These are phyloP conservation scores for Phytophthora chlamydospora DNA, from an alignment of 352 stramenopile species.

Conservation along the genomic window DNA sequence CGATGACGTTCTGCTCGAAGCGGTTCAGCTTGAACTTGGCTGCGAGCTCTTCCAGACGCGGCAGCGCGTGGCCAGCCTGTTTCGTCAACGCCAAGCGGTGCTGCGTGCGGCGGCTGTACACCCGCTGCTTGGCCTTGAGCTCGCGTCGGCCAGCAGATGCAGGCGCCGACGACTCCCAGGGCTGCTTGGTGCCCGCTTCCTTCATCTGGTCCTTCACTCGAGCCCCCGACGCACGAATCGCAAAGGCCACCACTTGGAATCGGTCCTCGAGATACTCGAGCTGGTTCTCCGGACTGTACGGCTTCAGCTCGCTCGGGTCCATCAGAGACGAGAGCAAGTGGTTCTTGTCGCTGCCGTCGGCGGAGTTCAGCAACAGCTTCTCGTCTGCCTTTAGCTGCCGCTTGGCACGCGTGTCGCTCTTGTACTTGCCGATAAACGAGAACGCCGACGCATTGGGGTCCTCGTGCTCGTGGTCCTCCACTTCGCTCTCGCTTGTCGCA, in stretches of 20 bases:
- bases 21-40: conserved; percentile 84
- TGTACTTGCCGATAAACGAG: conserved; percentile 79
- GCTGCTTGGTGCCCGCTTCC: conserved; percentile 84
- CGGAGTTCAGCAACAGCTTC: conserved; percentile 30
- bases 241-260: conserved; percentile 90
- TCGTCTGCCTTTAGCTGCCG: conserved; percentile 33
- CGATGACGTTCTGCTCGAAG: conserved; percentile 91
- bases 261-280: conserved; percentile 90
- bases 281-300: conserved; percentile 86
- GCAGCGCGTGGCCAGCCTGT: conserved; percentile 62
- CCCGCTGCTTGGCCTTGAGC: conserved; percentile 87
- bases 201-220: conserved; percentile 92
- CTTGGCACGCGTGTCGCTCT: conserved; percentile 36
- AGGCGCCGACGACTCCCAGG: conserved; percentile 71
- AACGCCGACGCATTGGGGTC: conserved; percentile 50
- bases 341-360: conserved; percentile 30
- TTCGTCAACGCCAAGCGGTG: conserved; percentile 69
- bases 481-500: conserved; percentile 41
- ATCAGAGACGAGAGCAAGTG: conserved; percentile 48
- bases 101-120: conserved; percentile 73
- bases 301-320: conserved; percentile 68
- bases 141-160: conserved; percentile 73
- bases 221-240: conserved; percentile 81
- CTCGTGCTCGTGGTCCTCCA: conserved; percentile 37
- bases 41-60: conserved; percentile 77